Evolutionary conservation across 345 rosid species (phyloP).

Genomic region (Boechera retrofracta): DNA sequence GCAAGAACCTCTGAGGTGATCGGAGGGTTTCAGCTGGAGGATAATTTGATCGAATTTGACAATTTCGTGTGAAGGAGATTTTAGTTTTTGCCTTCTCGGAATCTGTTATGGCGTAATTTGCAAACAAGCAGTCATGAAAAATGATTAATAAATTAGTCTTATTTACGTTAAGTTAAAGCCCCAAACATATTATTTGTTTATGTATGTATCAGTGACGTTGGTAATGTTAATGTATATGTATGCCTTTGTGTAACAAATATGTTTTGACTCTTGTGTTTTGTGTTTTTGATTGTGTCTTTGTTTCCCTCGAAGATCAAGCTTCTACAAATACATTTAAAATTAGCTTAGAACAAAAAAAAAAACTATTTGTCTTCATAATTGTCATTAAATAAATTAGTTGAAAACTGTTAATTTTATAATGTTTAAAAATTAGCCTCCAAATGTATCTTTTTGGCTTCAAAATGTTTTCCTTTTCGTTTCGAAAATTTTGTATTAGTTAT

Average conservation of each 20-base stretch:
- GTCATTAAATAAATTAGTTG: neutral
- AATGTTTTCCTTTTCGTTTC: neutral
- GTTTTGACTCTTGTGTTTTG: conserved; percentile 30
- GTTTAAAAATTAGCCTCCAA: neutral
- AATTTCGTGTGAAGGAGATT: too few relatives aligned
- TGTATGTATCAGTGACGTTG: conserved; percentile 16
- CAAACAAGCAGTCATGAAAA: neutral
- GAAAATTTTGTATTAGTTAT: neutral
- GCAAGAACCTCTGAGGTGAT: too few relatives aligned
- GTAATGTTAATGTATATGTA: conserved; percentile 14
- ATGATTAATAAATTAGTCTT: neutral
- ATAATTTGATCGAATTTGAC: too few relatives aligned
- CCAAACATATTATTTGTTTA: neutral
- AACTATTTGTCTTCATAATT: neutral
- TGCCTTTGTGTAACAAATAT: conserved; percentile 40
- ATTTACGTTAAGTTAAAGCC: neutral
- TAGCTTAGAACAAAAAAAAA: neutral
- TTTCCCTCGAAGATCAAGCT: conserved; percentile 22
- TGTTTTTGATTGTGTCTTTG: conserved; percentile 17
- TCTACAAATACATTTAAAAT: neutral
- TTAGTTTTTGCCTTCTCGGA: neutral
- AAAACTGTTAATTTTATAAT: neutral
- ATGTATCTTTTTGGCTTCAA: neutral
- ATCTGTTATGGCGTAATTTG: conserved; percentile 10
- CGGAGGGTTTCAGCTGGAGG: too few relatives aligned